Evolutionary conservation across 1,284 basidiomycete species (phyloP), one percentile per base, ranked within the genome.

Genomic region (Papiliotrema laurentii): DNA sequence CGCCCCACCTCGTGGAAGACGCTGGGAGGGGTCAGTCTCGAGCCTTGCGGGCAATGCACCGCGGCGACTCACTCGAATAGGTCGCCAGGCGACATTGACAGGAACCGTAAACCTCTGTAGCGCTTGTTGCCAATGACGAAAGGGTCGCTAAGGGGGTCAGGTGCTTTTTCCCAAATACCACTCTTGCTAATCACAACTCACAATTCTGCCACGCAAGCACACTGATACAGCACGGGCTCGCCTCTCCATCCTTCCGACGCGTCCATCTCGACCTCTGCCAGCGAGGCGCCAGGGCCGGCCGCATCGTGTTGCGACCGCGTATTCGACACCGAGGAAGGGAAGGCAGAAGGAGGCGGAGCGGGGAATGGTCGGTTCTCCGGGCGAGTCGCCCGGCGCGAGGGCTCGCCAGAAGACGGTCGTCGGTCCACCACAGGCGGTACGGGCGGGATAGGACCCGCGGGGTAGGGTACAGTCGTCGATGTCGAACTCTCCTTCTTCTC

Each of bases 1-100:
- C 73, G 59, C 1, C 74, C 74, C 3, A 75, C 71, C 54, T 75
- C 74, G 47, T 72, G 65, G 44, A 71, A 62, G 14, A 75, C 64
- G 46, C 68, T 72, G n/a, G n/a, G n/a, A n/a, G n/a, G n/a, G n/a
- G n/a, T n/a, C n/a, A n/a, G n/a, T n/a, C n/a, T n/a, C n/a, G n/a
- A n/a, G n/a, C n/a, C n/a, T n/a, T n/a, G n/a, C n/a, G n/a, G n/a
- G n/a, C n/a, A n/a, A n/a, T n/a, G n/a, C n/a, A n/a, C n/a, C n/a
- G n/a, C 42, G 30, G 14, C 9, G 16, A 63, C 69, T 61, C 47
- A 70, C 70, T 72, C 69, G 39, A 74, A 59, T 24, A 71, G 52
- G 47, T 72, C 71, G 13, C 71, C 71, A 2, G 60, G 55, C 2
- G 44, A 41, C 54, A 74, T 60, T 0, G 60, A 53, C 28, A 74